Percentiles rank a stretch among this genome's conserved stretches.
phyloP scores from a whole-genome alignment of 495 filamentous ascomycete species.

The Hypoxylon fragiforme region DNA sequence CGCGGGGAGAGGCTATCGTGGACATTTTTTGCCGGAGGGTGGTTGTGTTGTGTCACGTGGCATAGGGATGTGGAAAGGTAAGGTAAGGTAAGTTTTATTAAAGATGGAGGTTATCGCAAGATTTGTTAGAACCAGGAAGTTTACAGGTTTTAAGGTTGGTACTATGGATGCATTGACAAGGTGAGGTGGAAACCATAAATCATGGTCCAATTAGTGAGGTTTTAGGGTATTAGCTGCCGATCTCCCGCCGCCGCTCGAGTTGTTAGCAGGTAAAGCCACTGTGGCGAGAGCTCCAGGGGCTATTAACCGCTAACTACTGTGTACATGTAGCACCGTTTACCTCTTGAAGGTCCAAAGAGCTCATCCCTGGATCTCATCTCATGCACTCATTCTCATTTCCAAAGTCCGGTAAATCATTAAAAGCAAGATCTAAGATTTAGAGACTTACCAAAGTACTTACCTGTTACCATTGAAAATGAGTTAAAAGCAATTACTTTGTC shows the following conservation, averaged over 20 bases:
- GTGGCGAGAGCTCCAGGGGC: conserved; percentile 29
- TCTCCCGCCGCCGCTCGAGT: conserved; percentile 26
- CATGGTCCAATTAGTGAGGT: conserved; percentile 21
- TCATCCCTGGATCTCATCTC: too few relatives aligned
- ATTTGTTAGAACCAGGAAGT: conserved; percentile 5
- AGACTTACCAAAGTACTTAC: too few relatives aligned
- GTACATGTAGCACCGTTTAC: too few relatives aligned
- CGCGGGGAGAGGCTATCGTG: conserved; percentile 72
- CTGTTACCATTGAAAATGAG: too few relatives aligned
- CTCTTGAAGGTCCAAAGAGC: background rate
- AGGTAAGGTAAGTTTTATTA: background rate
- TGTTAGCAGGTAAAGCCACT: conserved; percentile 34
- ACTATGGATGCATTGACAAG: background rate
- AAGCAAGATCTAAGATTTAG: too few relatives aligned
- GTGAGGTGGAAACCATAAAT: too few relatives aligned
- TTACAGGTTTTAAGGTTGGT: conserved; percentile 23
- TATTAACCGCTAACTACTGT: background rate
- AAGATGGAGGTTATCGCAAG: background rate
- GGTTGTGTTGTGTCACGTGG: background rate
- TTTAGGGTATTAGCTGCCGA: conserved; percentile 26
- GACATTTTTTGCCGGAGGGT: too few relatives aligned
- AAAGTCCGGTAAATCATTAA: too few relatives aligned
- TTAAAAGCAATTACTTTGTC: background rate
- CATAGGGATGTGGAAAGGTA: background rate
- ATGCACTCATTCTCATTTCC: too few relatives aligned